Base-by-base conservation (phyloP, 495 filamentous ascomycete genomes). In the Penicilliopsis zonata region DNA sequence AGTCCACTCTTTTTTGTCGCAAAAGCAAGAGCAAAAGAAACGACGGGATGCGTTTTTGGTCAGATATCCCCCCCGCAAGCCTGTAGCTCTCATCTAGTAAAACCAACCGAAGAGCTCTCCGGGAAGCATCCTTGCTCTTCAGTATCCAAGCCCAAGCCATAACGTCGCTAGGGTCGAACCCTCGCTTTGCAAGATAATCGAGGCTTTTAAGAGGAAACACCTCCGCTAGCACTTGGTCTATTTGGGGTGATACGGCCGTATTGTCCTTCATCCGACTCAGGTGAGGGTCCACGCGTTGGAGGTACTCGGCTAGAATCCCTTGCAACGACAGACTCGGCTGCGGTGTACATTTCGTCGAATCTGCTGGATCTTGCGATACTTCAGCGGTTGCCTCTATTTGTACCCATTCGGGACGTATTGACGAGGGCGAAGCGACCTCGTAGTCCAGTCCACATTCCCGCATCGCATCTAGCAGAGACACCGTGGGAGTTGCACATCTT, bases 111-210 rank as follows among this genome's bases (percentile, higher is more conserved):
- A 52, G 32, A 7, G 49, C 53, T 9, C 70, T 67, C 29, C 55
- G 37, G 10, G 57, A 47, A 0, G 53, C 32, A 30, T 61, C 55
- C 17, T 39, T 37, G 17, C 63, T 56, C 21, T 51, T 62, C 34
- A 80, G 38, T 10, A 80, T 55, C 70, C 70, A 75, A 4, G 63
- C 57, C 76, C 76, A 80, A 5, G 51, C 38, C 34, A 66, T 51
- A 16, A 80, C 58, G 52, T 79, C 69, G n/a, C 52, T 41, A 2
- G 55, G 33, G 17, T 38, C 44, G 37, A 63, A 72, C 3, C 62
- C 59, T 20, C 54, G 53, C 5, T 22, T 19, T 3, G 23, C 34
- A 2, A 80, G 48, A 17, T 57, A 67, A 0, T 28, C 35, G 18
- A 48, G 7, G 8, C 36, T 44, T 8, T 48, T 35, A 1, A 35